These are phyloP conservation scores for Ilyonectria mors-panacis DNA, from an alignment of 2,329 filamentous ascomycete species.

Conservation along the genomic window DNA sequence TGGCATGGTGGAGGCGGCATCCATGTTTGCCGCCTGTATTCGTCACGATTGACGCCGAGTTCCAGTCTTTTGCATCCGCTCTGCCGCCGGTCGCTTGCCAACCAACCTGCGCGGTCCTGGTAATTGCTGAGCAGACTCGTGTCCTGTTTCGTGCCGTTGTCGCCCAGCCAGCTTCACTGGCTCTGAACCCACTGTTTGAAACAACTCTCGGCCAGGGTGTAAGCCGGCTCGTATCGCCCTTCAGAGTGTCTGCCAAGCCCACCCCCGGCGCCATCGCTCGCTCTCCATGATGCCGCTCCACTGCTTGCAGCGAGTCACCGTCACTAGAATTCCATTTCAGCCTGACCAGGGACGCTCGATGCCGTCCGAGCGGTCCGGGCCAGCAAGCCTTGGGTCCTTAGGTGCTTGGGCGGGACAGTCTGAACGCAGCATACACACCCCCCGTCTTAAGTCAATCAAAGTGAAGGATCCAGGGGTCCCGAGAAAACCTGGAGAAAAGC, in stretches of 20 bases:
- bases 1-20: slow-evolving; percentile 34
- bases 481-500: slow-evolving; percentile 25
- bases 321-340: slow-evolving; percentile 23
- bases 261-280: slow-evolving; percentile 2
- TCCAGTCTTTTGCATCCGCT: slow-evolving; percentile 27
- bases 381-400: slow-evolving; percentile 2
- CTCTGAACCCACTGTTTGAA: slow-evolving; percentile 15
- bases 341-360: slow-evolving; percentile 14
- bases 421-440: background rate
- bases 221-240: slow-evolving; percentile 32
- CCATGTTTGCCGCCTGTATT: slow-evolving; percentile 34
- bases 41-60: slow-evolving; percentile 42
- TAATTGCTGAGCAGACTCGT: background rate
- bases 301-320: slow-evolving; percentile 5
- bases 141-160: slow-evolving; percentile 37
- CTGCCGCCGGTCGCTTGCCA: slow-evolving; percentile 32
- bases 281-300: slow-evolving; percentile 13
- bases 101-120: slow-evolving; percentile 11
- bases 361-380: slow-evolving; percentile 22
- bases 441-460: slow-evolving; percentile 9
- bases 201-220: slow-evolving; percentile 25
- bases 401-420: background rate
- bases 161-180: slow-evolving; percentile 28
- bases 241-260: slow-evolving; percentile 24
- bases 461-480: slow-evolving; percentile 19